These are phyloP conservation scores for Sesbania bispinosa DNA, from an alignment of 306 rosid genomes.

Conservation along the genomic window DNA sequence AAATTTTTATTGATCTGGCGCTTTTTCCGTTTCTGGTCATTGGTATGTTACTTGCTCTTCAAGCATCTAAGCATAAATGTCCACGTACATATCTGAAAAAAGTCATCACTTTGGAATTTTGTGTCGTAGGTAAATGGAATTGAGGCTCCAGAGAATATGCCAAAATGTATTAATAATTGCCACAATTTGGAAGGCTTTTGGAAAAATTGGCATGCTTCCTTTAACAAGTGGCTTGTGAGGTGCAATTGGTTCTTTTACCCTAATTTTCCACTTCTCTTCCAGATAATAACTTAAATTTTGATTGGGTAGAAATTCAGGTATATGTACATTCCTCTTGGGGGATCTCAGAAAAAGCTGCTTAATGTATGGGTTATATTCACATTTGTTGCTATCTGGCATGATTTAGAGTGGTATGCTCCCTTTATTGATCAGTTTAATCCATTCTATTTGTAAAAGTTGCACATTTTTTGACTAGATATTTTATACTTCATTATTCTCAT, in stretches of 20 bases:
- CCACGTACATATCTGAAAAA: background rate
- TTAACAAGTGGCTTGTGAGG: conserved; percentile 99
- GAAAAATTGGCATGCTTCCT: conserved; percentile 99
- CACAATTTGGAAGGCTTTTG: conserved; percentile 82
- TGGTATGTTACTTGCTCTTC: conserved; percentile 55
- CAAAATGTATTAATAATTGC: conserved; percentile 90
- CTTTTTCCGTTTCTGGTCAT: conserved; percentile 87
- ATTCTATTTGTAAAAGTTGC: conserved; percentile 22
- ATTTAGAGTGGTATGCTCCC: conserved; percentile 80
- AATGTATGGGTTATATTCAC: conserved; percentile 90
- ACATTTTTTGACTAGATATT: conserved; percentile 13
- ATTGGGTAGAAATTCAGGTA: conserved; percentile 57
- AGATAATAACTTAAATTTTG: conserved; percentile 5
- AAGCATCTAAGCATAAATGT: conserved; percentile 10
- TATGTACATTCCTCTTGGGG: conserved; percentile 91
- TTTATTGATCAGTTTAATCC: conserved; percentile 22
- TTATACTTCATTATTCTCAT: conserved; percentile 29
- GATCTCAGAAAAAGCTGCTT: conserved; percentile 68
- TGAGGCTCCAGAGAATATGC: conserved; percentile 94
- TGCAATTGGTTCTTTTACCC: conserved; percentile 30
- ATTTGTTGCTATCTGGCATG: conserved; percentile 94
- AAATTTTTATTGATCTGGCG: conserved; percentile 92
- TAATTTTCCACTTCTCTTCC: conserved; percentile 9
- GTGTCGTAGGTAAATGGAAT: conserved; percentile 73
- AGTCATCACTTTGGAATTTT: conserved; percentile 18